Conservation (phyloP, 768 basidiomycete genomes). For the Boletus rubescentipes region DNA sequence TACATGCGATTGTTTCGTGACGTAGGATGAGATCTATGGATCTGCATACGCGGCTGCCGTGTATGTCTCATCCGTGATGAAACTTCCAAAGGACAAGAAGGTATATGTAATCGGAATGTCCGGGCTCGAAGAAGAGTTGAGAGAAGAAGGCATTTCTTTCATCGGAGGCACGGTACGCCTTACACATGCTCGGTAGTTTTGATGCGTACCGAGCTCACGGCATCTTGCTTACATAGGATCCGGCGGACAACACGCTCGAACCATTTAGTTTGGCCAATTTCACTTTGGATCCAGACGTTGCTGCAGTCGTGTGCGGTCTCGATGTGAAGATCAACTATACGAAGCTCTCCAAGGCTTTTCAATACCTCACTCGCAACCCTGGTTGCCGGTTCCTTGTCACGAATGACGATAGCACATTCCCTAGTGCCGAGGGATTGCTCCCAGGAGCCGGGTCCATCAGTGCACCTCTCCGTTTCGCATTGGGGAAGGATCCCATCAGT, state of each 20-base stretch:
- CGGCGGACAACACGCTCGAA: conserved; percentile 74
- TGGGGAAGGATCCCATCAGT: conserved; percentile 67
- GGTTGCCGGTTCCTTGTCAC: conserved; percentile 86
- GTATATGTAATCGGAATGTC: conserved; percentile 94
- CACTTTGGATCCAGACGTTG: conserved; percentile 72
- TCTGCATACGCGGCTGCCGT: conserved; percentile 87
- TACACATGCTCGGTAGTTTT: not conserved
- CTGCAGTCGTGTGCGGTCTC: conserved; percentile 93
- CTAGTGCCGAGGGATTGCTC: conserved; percentile 64
- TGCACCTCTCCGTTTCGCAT: conserved; percentile 74
- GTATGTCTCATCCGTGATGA: conserved; percentile 85
- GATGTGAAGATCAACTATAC: conserved; percentile 89
- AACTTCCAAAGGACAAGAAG: conserved; percentile 87
- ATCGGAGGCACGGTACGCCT: conserved; percentile 80
- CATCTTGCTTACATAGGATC: conserved; percentile 57
- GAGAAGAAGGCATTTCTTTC: conserved; percentile 77
- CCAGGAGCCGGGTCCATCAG: conserved; percentile 87
- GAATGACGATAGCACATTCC: conserved; percentile 92
- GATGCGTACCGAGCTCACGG: not conserved
- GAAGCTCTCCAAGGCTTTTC: conserved; percentile 90
- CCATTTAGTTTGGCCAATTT: conserved; percentile 70
- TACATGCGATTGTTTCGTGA: not conserved
- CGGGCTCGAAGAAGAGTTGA: conserved; percentile 91
- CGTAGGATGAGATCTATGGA: conserved; percentile 93
- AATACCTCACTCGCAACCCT: conserved; percentile 80